phyloP scores from a whole-genome alignment of 23 red algal species.

The Agarophyton chilense region DNA sequence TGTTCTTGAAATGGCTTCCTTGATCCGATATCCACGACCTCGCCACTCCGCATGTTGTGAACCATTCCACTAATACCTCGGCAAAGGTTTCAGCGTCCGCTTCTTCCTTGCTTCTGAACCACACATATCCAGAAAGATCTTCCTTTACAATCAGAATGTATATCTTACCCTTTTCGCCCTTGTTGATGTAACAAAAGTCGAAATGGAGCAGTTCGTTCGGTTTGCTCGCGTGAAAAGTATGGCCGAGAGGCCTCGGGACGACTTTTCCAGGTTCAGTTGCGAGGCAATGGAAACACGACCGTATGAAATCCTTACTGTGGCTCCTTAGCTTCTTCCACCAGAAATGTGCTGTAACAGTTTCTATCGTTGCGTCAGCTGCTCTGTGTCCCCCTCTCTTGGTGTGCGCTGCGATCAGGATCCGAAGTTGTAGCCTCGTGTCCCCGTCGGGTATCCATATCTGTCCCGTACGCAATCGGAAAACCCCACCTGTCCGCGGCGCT shows the following conservation, averaged over 20 bases:
- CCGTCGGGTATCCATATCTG: constrained; percentile 24
- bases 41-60: background rate
- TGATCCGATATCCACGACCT: background rate
- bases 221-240: background rate
- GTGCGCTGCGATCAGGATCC: constrained; percentile 46
- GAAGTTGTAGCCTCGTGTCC: background rate
- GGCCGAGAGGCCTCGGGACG: constrained; percentile 18
- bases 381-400: constrained; percentile 24
- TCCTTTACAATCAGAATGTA: constrained; percentile 52
- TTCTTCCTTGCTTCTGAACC: background rate
- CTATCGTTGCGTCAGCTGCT: background rate
- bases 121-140: constrained; percentile 33
- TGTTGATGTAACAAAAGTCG: constrained; percentile 34
- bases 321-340: constrained; percentile 19
- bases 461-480: background rate
- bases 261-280: background rate
- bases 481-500: background rate
- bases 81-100: constrained; percentile 28
- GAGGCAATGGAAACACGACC: constrained; percentile 23
- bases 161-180: constrained; percentile 2
- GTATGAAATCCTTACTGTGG: background rate
- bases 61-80: background rate
- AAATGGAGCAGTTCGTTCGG: constrained; percentile 27
- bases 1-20: constrained; percentile 16
- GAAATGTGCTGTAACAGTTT: background rate